These are phyloP conservation scores for Fusarium xyrophilum DNA, from an alignment of 2,329 filamentous ascomycete species.

Conservation along the genomic window DNA sequence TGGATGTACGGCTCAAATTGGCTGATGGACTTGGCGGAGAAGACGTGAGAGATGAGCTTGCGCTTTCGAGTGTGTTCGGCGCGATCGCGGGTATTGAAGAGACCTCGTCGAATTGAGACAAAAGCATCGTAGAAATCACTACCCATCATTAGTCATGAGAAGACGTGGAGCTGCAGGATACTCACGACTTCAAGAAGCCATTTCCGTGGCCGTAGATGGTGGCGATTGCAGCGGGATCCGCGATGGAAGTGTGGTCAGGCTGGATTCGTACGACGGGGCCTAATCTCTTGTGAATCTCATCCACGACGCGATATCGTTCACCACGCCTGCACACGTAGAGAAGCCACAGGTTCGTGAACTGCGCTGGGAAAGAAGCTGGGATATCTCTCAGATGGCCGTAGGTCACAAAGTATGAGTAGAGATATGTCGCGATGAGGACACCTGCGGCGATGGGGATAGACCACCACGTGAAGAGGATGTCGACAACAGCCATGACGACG, in stretches of 20 bases:
- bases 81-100: conserved; percentile 89
- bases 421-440: conserved; percentile 59
- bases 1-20: conserved; percentile 93
- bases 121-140: conserved; percentile 92
- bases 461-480: conserved; percentile 53
- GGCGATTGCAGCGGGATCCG: conserved; percentile 78
- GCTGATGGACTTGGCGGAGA: conserved; percentile 78
- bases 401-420: conserved; percentile 67
- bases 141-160: neutral
- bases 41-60: conserved; percentile 87
- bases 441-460: conserved; percentile 55
- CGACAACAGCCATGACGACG: conserved; percentile 42
- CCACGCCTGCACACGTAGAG: conserved; percentile 71
- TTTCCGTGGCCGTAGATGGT: conserved; percentile 82
- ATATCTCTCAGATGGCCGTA: conserved; percentile 58
- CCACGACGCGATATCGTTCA: conserved; percentile 67
- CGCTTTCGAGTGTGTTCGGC: conserved; percentile 86
- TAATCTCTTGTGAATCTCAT: conserved; percentile 75
- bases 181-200: conserved; percentile 74
- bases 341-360: conserved; percentile 83
- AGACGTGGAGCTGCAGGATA: neutral
- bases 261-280: conserved; percentile 84
- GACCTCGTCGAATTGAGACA: conserved; percentile 81
- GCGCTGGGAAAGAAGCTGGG: conserved; percentile 67
- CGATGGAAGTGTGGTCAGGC: conserved; percentile 83